Conservation (phyloP, 495 filamentous ascomycete species). For the Talaromyces ruber region DNA sequence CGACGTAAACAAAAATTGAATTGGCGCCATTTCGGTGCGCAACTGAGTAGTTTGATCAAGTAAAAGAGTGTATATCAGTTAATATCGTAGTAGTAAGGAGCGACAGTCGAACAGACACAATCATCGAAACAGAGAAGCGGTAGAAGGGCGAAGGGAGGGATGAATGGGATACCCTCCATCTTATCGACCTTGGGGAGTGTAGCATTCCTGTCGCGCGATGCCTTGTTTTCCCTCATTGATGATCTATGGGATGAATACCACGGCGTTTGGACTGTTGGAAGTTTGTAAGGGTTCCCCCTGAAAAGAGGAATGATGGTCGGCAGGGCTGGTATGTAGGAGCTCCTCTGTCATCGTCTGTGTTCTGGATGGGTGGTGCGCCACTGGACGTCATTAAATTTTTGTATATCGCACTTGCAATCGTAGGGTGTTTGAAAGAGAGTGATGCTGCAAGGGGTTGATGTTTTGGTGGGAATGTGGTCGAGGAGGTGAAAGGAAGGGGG, state of each 20-base stretch:
- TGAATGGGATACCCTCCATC: neutral
- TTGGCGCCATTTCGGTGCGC: conserved; percentile 3
- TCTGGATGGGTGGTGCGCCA: neutral
- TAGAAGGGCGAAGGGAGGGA: neutral
- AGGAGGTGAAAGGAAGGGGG: neutral
- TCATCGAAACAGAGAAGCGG: neutral
- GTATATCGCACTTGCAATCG: neutral
- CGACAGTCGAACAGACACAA: neutral
- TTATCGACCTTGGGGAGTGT: neutral
- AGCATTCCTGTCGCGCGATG: conserved; percentile 1
- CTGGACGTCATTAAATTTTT: neutral
- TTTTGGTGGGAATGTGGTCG: neutral
- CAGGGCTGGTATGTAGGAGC: neutral
- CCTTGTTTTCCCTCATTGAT: neutral
- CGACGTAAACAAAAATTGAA: neutral
- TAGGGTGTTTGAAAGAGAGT: neutral
- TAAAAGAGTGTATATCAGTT: neutral
- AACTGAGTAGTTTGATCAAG: neutral
- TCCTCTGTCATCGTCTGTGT: neutral
- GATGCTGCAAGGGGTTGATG: neutral
- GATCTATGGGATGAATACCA: neutral
- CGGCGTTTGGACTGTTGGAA: neutral
- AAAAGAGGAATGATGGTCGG: neutral
- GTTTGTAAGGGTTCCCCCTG: neutral
- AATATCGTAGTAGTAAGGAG: neutral